Evolutionary conservation across 1,284 basidiomycete genomes (phyloP).

Genomic region (Cryptococcus amylolentus): DNA sequence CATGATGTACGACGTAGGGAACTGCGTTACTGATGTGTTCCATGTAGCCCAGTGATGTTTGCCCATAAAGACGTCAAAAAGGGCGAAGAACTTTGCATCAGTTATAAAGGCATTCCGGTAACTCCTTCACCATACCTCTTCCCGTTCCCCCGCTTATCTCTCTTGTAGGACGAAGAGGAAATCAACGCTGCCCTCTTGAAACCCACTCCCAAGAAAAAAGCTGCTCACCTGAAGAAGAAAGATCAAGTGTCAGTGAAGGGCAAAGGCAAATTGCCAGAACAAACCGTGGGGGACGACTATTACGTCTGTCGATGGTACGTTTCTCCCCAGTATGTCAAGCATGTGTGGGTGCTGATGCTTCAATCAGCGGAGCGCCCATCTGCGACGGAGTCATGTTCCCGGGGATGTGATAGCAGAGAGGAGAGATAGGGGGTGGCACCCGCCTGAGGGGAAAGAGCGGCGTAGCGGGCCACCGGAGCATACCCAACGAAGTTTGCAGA

Average conservation of each 20-base stretch:
- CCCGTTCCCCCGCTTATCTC: background rate
- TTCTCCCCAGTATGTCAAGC: background rate
- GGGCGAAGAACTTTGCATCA: slow-evolving; percentile 76
- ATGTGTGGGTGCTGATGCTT: background rate
- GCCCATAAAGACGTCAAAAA: slow-evolving; percentile 61
- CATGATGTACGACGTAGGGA: background rate
- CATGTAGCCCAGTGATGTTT: slow-evolving; percentile 61
- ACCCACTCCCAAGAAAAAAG: slow-evolving; percentile 2
- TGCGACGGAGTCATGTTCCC: slow-evolving; percentile 19
- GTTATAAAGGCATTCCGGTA: slow-evolving; percentile 61
- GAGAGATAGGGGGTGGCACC: no score
- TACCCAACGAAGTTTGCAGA: no score
- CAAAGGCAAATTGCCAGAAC: slow-evolving; percentile 6
- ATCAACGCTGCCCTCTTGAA: background rate
- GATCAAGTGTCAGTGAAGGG: slow-evolving; percentile 10
- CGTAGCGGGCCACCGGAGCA: no score
- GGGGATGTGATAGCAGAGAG: no score
- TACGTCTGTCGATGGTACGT: background rate
- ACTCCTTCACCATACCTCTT: slow-evolving; percentile 7
- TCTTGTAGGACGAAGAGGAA: slow-evolving; percentile 13
- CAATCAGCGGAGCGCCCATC: slow-evolving; percentile 5
- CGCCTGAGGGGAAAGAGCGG: no score
- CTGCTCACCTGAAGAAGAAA: background rate
- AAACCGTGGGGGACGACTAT: background rate
- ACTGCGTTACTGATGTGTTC: background rate